Evolutionary conservation across 768 basidiomycete species (phyloP), one percentile per base, ranked within the genome.

Genomic region (Mycena epipterygia): DNA sequence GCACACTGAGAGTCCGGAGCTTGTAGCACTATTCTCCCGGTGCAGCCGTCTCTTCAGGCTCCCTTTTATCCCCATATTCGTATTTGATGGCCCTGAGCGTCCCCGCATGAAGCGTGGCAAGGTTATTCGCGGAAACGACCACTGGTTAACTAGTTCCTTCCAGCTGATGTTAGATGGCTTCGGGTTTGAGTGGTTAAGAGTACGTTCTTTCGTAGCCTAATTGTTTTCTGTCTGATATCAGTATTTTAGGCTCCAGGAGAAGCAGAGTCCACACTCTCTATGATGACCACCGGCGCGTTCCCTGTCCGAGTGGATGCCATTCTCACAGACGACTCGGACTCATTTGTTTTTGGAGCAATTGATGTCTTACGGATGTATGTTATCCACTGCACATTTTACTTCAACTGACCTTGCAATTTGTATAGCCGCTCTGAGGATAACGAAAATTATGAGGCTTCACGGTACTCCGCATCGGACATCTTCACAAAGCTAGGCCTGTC

Each of bases 241-340:
- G 48, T 59, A 44, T 33, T 23, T 25, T 25, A 81, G 80, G 88
- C 89, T 21, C 87, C 86, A 23, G 88, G 87, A 17, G 88, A 89
- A 75, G 89, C 88, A 1, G 89, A 89, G 63, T 88, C 87, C 4
- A 87, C 89, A 64, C 78, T 89, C 5, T 86, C 88, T 2, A 75
- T 79, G n/a, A 81, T 89, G 71, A 85, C 83, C 42, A 69, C 74
- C 0, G 74, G 77, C 59, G 83, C 84, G 19, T 70, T 79, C 37
- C 70, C 70, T 4, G 23, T 56, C 27, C 49, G 64, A 14, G 83
- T 89, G 42, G 88, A 89, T 76, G 84, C 82, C 14, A 80, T 88
- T 13, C 68, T 88, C 21, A 84, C 87, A 1, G 86, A 88, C 44
- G 88, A 89, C 73, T 83, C 82, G 8, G 88, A 89, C 68, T 80